Conservation (phyloP, 768 basidiomycete species). For the Lactifluus subvellereus region DNA sequence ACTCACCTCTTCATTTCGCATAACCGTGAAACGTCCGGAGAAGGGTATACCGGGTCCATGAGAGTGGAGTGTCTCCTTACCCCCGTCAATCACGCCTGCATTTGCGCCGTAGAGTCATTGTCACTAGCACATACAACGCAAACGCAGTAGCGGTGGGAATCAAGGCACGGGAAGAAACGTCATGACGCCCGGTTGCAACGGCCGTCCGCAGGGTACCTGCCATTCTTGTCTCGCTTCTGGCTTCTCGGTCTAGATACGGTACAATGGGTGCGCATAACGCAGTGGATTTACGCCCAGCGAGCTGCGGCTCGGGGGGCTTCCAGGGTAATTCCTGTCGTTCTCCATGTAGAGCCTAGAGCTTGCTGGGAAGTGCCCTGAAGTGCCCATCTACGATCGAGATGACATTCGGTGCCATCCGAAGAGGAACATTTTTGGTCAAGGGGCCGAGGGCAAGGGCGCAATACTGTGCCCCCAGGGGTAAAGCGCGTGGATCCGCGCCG, state of each 20-base stretch:
- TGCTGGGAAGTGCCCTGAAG: neutral
- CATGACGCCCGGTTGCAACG: neutral
- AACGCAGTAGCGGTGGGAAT: constrained; percentile 2
- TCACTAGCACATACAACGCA: neutral
- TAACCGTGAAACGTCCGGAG: constrained; percentile 11
- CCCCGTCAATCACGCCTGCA: neutral
- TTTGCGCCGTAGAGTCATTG: neutral
- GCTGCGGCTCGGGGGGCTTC: neutral
- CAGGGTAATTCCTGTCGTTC: neutral
- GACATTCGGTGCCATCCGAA: constrained; percentile 9
- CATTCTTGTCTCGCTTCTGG: constrained; percentile 12
- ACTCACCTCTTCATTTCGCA: constrained; percentile 6
- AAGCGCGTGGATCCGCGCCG: neutral
- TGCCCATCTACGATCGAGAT: constrained; percentile 2
- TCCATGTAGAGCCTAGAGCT: neutral
- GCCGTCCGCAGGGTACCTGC: constrained; percentile 8
- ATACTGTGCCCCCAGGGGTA: neutral
- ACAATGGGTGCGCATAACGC: neutral
- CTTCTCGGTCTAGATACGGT: neutral
- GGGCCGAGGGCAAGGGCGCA: neutral
- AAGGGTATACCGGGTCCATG: neutral
- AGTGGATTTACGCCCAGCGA: constrained; percentile 1
- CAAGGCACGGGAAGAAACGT: constrained; percentile 14
- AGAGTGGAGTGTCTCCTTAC: neutral
- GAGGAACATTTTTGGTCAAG: constrained; percentile 1